Evolutionary conservation across 176 grass and related monocot species (phyloP).

Genomic region (Phragmites australis): DNA sequence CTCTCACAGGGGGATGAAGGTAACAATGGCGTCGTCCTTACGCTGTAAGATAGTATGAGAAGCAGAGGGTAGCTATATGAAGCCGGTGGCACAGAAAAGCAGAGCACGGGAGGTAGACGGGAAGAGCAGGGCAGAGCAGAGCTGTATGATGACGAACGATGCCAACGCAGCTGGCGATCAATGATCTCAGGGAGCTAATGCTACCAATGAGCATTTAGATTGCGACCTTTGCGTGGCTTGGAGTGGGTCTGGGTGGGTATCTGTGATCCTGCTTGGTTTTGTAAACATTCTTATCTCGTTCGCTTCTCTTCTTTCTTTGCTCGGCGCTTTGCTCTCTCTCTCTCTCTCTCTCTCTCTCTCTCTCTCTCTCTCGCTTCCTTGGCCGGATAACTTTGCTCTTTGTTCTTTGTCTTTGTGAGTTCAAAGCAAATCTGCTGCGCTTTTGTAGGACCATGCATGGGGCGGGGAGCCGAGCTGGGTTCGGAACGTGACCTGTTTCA

Average conservation of each 20-base stretch:
- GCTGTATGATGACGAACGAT: slow-evolving; percentile 31
- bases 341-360: not conserved
- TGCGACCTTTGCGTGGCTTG: not conserved
- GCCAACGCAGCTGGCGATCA: slow-evolving; percentile 25
- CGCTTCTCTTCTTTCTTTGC: slow-evolving; percentile 37
- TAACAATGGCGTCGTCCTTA: not conserved
- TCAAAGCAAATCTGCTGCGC: slow-evolving; percentile 75
- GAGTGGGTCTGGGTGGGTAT: slow-evolving; percentile 16
- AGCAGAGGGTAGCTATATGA: slow-evolving; percentile 20
- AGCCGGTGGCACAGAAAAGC: slow-evolving; percentile 29
- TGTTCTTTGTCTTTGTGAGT: slow-evolving; percentile 59
- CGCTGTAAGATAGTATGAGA: not conserved
- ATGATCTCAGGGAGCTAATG: not conserved
- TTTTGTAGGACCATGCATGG: slow-evolving; percentile 79
- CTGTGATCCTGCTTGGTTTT: slow-evolving; percentile 29
- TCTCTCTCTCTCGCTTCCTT: slow-evolving; percentile 3
- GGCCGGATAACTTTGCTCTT: slow-evolving; percentile 41
- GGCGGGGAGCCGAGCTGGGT: slow-evolving; percentile 42
- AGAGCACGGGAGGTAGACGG: not conserved
- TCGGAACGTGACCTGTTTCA: slow-evolving; percentile 51
- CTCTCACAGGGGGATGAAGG: not conserved
- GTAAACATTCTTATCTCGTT: slow-evolving; percentile 39
- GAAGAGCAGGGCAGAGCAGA: not conserved
- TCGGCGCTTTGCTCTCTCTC: slow-evolving; percentile 1
- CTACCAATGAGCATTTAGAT: not conserved